Base-by-base conservation (phyloP, 2,329 filamentous ascomycete genomes). In the Fusarium chuoi region DNA sequence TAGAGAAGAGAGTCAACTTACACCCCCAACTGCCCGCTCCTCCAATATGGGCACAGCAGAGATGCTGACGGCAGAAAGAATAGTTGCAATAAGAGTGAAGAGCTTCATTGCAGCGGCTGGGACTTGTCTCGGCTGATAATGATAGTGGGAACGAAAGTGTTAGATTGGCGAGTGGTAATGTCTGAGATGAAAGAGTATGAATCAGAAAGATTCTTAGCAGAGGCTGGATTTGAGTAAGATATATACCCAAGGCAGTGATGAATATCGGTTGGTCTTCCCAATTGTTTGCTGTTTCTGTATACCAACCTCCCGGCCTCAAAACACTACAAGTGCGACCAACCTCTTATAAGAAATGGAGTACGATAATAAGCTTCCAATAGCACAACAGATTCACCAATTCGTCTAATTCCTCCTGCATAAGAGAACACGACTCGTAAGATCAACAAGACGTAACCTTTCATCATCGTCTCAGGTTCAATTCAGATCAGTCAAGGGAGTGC, bases 21-120 rank as follows among this genome's bases (percentile, higher is more conserved):
- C 86, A 77, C 85, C 86, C 62, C 86, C 86, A 12, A 86, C 30
- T 39, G 84, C 79, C 58, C 85, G 83, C 79, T 84, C 87, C 18
- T 79, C 69, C 9, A 42, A 35, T 24, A 85, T 67, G 14, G 82
- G 81, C 24, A 74, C 77, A 46, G 79, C 78, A 13, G 76, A 75
- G 15, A 75, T 76, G 20, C 67, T 63, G 33, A 76, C 38, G 35
- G 75, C 74, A 30, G 75, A 78, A 44, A 74, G 42, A 9, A 78
- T 44, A 42, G 70, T 65, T 30, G 75, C 60, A 62, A 78, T 48
- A 38, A 78, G 28, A 26, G 70, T 46, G 22, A 76, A 73, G 44
- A 79, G 66, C 78, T 79, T 81, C 82, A 84, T 84, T 22, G 39
- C 74, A 64, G 20, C 35, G 36, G 24, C n/a, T 45, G 28, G 39